Conservation (phyloP, 768 basidiomycete genomes). For the Basidioascus undulatus region DNA sequence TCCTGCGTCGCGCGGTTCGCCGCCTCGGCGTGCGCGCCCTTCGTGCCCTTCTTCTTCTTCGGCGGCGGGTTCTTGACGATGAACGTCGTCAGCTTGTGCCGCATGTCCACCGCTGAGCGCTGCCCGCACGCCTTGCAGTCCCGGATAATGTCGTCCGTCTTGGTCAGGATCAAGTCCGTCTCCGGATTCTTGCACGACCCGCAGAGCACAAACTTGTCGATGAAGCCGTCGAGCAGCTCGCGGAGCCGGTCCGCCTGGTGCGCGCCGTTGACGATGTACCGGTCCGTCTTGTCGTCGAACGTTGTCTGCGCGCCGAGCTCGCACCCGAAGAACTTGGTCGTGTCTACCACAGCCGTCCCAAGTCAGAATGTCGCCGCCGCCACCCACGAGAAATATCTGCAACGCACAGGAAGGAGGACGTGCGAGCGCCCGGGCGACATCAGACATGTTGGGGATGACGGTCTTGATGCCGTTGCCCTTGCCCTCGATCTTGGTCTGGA, state of each 20-base stretch:
- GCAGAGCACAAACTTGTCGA: constrained; percentile 96
- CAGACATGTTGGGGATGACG: constrained; percentile 93
- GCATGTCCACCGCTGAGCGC: constrained; percentile 76
- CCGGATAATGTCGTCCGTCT: constrained; percentile 66
- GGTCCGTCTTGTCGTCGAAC: constrained; percentile 84
- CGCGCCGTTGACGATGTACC: constrained; percentile 95
- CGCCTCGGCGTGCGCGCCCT: constrained; percentile 8
- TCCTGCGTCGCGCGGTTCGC: constrained; percentile 19
- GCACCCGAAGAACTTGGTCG: constrained; percentile 97
- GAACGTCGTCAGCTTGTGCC: constrained; percentile 87
- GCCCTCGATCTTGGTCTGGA: constrained; percentile 90
- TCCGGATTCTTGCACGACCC: constrained; percentile 97
- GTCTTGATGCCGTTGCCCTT: constrained; percentile 99
- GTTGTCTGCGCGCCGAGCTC: constrained; percentile 96
- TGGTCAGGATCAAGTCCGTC: constrained; percentile 80
- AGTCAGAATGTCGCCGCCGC: neutral
- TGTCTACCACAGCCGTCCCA: constrained; percentile 26
- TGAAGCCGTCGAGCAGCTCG: constrained; percentile 86
- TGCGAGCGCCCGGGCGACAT: constrained; percentile 81
- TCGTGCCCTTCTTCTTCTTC: constrained; percentile 41
- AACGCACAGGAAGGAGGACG: constrained; percentile 52
- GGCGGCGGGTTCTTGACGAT: constrained; percentile 94
- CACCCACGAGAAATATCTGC: neutral
- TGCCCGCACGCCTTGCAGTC: constrained; percentile 98
- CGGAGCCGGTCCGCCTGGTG: constrained; percentile 77